Evolutionary conservation across 2,329 filamentous ascomycete species (phyloP).

Genomic region (Parascedosporium putredinis): DNA sequence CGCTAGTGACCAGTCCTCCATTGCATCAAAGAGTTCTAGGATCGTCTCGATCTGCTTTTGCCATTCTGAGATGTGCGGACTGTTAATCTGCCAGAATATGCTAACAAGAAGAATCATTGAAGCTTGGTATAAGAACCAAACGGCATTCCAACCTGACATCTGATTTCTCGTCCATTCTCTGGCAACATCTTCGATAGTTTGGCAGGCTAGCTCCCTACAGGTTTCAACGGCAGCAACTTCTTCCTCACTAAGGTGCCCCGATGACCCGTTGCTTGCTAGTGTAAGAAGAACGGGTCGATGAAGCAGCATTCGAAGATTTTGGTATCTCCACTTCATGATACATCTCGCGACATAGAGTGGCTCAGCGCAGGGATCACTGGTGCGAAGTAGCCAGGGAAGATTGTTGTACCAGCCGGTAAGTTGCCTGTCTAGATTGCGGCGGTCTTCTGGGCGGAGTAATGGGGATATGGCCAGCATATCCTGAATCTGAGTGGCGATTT

Average conservation of each 20-base stretch:
- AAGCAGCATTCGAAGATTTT: conserved; percentile 66
- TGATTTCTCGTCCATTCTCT: conserved; percentile 61
- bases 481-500: conserved; percentile 68
- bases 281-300: conserved; percentile 64
- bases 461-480: conserved; percentile 63
- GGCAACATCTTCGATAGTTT: conserved; percentile 63
- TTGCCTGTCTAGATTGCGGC: conserved; percentile 55
- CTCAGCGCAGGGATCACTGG: conserved; percentile 58
- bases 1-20: conserved; percentile 55
- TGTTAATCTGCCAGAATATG: conserved; percentile 56
- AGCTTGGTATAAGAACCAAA: conserved; percentile 74
- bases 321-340: conserved; percentile 75
- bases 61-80: conserved; percentile 38
- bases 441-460: conserved; percentile 55
- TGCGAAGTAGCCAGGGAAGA: conserved; percentile 55
- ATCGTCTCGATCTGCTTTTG: conserved; percentile 47
- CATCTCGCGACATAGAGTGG: conserved; percentile 59
- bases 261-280: conserved; percentile 42
- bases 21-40: conserved; percentile 49
- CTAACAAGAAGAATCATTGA: conserved; percentile 69
- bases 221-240: conserved; percentile 58
- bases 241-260: conserved; percentile 41
- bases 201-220: conserved; percentile 58
- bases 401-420: conserved; percentile 63
- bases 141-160: conserved; percentile 71